A percentile compares a stretch with the other conserved stretches of the same genome.
Conservation (phyloP, 345 rosid species). For the Brassica rapa region DNA sequence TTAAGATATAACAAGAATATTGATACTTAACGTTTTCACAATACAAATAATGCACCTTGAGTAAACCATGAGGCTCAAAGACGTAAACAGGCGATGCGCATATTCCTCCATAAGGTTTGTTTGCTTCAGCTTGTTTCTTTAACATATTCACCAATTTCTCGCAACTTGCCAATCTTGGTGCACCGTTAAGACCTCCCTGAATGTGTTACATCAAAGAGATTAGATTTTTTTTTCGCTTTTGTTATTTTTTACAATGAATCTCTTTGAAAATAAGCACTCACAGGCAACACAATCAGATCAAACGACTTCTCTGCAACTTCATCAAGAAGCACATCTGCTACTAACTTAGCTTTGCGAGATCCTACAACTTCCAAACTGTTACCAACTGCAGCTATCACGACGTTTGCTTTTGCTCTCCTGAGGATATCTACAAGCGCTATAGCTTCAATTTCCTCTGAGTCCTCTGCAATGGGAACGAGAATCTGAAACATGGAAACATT, state of each 20-base stretch:
- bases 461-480: slow-evolving; percentile 87
- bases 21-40: not conserved
- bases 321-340: slow-evolving; percentile 79
- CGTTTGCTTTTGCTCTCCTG: slow-evolving; percentile 82
- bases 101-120: slow-evolving; percentile 83
- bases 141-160: slow-evolving; percentile 75
- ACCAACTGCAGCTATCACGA: slow-evolving; percentile 80
- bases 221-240: not conserved
- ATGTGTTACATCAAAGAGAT: slow-evolving; percentile 26
- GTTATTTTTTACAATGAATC: not conserved
- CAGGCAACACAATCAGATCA: slow-evolving; percentile 88
- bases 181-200: slow-evolving; percentile 90
- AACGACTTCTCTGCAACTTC: slow-evolving; percentile 83
- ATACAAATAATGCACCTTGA: slow-evolving; percentile 53
- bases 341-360: slow-evolving; percentile 70
- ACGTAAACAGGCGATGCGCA: slow-evolving; percentile 93
- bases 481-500: slow-evolving; percentile 49
- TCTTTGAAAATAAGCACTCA: slow-evolving; percentile 40
- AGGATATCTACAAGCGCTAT: slow-evolving; percentile 73
- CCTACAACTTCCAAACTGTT: slow-evolving; percentile 74
- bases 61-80: slow-evolving; percentile 83
- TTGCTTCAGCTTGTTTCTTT: slow-evolving; percentile 70
- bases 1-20: not conserved
- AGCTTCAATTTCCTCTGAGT: slow-evolving; percentile 93
- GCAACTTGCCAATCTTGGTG: slow-evolving; percentile 71